Conservation (phyloP, 2,329 filamentous ascomycete genomes). For the Zasmidium cellare region DNA sequence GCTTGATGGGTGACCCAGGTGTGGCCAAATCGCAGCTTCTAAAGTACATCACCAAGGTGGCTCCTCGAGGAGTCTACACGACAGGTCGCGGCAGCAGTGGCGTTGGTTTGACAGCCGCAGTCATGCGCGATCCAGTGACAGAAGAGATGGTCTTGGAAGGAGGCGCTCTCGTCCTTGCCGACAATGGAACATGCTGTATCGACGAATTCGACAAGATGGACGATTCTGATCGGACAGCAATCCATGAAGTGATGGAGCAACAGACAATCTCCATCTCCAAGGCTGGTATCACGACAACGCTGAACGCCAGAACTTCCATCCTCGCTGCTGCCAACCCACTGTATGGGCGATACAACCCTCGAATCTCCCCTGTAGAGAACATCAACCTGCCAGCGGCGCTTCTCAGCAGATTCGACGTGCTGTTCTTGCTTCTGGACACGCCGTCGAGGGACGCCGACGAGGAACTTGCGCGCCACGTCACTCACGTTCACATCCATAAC, state of each 20-base stretch:
- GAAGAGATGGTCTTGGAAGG: conserved; percentile 84
- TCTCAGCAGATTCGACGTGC: conserved; percentile 92
- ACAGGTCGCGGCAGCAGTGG: conserved; percentile 78
- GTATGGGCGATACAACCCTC: conserved; percentile 97
- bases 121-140: conserved; percentile 81
- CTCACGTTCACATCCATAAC: conserved; percentile 96
- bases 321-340: conserved; percentile 94
- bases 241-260: conserved; percentile 88
- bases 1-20: conserved; percentile 98
- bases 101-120: conserved; percentile 78
- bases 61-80: conserved; percentile 85
- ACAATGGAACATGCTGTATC: conserved; percentile 83
- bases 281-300: conserved; percentile 92
- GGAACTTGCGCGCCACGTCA: conserved; percentile 91
- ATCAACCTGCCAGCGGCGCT: conserved; percentile 98
- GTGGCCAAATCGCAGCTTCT: conserved; percentile 98
- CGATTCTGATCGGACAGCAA: conserved; percentile 76
- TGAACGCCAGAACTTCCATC: conserved; percentile 84
- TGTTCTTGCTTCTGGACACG: conserved; percentile 95
- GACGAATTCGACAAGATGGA: conserved; percentile 92
- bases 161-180: conserved; percentile 74
- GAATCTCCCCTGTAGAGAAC: conserved; percentile 95
- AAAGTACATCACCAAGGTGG: conserved; percentile 98
- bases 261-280: conserved; percentile 85
- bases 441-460: conserved; percentile 87